Evolutionary conservation across 495 filamentous ascomycete species (phyloP).

Genomic region (Tuber indicum): DNA sequence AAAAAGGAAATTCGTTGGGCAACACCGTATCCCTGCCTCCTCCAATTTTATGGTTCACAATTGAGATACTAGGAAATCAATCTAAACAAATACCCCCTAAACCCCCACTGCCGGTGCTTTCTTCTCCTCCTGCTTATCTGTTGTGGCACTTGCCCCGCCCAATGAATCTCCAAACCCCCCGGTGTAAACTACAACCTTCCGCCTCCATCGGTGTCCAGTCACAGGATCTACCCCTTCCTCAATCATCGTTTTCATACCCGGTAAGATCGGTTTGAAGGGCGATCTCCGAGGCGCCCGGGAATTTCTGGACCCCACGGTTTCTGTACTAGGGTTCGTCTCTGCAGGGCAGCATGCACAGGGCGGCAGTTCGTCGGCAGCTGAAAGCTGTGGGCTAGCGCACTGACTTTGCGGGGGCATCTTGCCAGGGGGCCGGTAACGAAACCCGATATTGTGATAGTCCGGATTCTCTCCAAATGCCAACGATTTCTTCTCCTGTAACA

Average conservation of each 20-base stretch:
- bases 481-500: constrained; percentile 6
- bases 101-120: not conserved
- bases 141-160: not conserved
- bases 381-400: not conserved
- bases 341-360: not conserved
- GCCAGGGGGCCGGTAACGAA: not conserved
- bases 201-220: constrained; percentile 28
- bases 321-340: not conserved
- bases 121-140: not conserved
- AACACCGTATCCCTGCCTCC: not conserved
- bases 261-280: constrained; percentile 30
- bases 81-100: not conserved
- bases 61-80: not conserved
- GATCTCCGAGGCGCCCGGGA: constrained; percentile 11
- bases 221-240: constrained; percentile 28
- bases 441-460: constrained; percentile 21
- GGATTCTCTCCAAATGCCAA: constrained; percentile 31
- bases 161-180: constrained; percentile 3
- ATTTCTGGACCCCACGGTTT: not conserved
- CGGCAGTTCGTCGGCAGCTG: not conserved
- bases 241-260: constrained; percentile 33
- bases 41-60: not conserved
- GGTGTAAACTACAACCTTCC: constrained; percentile 31
- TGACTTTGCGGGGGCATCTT: not conserved
- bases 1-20: not conserved